Evolutionary conservation across 768 basidiomycete species (phyloP), one percentile per base, ranked within the genome.

Genomic region (Trametes cubensis): DNA sequence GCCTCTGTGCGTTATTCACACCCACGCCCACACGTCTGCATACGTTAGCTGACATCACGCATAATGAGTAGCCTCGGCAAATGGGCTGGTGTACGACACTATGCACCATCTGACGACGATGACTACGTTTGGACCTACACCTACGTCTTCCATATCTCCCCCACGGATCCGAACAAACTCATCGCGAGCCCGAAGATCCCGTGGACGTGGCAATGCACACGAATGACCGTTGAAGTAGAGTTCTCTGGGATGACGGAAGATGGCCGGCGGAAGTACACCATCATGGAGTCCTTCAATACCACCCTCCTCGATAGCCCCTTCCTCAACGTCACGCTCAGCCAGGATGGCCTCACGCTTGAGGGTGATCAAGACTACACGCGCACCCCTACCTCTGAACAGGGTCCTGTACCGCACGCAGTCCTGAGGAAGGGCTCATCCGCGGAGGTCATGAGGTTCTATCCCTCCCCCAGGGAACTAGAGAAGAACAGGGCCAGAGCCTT

Each of bases 381-480:
- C 41, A 34, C 3, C 13, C 21, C 34, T n/a, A 15, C 21, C 7
- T n/a, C 44, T 0, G 6, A 34, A 2, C 34, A 34, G 34, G 34
- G 34, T 11, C 34, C 34, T 11, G 34, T 34, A 11, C 17, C 17
- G 6, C 51, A 11, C 6, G 30, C 51, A 13, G 42, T 55, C 18
- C 2, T 62, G 48, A 62, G 56, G 47, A 55, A 56, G 20, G 23
- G 14, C 2, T 11, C 25, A 4, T 18, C 69, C 2, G 66, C 71
- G 0, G 70, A 72, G 18, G 34, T 70, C 41, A 65, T 75, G 59
- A 58, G 66, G 21, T 71, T 68, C 62, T 72, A 70, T 59, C 75
- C 75, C 2, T 47, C 71, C 1, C 69, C 69, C 25, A 41, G 50
- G 2, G 67, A 60, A 13, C 53, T 73, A 28, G 40, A 58, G 18